Base-by-base conservation (phyloP, 2,329 filamentous ascomycete species). In the Hypoxylon sp. region DNA sequence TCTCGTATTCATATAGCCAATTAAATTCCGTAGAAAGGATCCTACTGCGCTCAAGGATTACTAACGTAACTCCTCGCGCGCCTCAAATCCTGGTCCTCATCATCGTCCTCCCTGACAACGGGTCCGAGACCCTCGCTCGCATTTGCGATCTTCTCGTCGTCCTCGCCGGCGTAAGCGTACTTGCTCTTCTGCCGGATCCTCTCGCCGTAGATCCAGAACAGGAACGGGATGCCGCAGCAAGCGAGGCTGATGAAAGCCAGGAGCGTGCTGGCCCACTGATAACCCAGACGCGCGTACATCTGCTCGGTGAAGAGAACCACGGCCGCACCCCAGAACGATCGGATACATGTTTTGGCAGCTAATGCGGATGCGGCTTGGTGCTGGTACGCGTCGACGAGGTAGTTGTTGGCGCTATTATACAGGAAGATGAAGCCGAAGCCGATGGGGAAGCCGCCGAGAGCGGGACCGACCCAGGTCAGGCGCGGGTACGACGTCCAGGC, bases 341-440 rank as follows among this genome's bases (percentile, higher is more conserved):
- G 87, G 64, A 95, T 83, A 75, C 89, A 94, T 0, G 92, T 95
- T 84, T 95, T 95, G 41, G 92, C 92, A 0, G 93, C 93, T 2
- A 95, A 86, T 0, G 92, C 92, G 0, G 91, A 93, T 1, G 93
- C 93, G 0, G 93, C 93, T 79, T 94, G 92, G 80, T 87, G 85
- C 79, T 87, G 85, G 80, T 88, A 88, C 14, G 85, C 85, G 77
- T 88, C 86, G 76, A 88, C 86, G 28, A 92, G 85, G 80, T 92
- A 92, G 81, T 92, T 92, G 79, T 92, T 92, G 73, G 90, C 89
- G 9, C 90, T 85, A 82, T 94, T 94, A 83, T 94, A 94, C 23
- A 94, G 83, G 83, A 94, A 93, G 79, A 94, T 93, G 82, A 94
- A 93, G 65, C 92, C 92, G 74, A 94, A 93, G 10, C 91, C 91